Evolutionary conservation across 2,329 filamentous ascomycete species (phyloP), one percentile per base, ranked within the genome.

Genomic region (Trichophyton equinum): DNA sequence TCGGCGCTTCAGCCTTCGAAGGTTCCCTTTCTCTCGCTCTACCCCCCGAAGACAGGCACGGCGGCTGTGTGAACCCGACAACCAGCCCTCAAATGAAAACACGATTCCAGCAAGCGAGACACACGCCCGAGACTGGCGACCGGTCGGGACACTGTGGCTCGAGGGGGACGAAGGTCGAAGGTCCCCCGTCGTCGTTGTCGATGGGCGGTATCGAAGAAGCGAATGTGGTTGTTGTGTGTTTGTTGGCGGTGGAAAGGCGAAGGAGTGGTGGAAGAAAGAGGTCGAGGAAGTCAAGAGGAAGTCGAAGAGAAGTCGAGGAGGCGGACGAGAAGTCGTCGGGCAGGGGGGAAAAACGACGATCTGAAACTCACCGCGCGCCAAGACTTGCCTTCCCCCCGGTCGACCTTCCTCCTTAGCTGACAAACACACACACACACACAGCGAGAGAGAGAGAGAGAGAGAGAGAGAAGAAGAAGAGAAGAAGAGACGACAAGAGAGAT

Each of bases 1-100:
- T 44, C 20, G 51, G 51, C 51, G 51, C 51, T 55, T 55, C 51
- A 55, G 51, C 27, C 51, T 55, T 55, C 27, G 15, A 55, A 25
- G 22, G 22, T 20, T 27, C n/a, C 46, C 20, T 20, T 47, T 18
- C 13, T 27, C 33, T 38, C 33, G 33, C 33, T 38, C 33, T 38
- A 38, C 33, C 33, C 33, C 33, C 33, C 33, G 1, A 13, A 13
- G 33, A 22, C 22, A 22, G 33, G 7, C n/a, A 27, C 51, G 8
- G 30, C 27, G 25, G 51, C 51, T 55, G 51, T 36, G 51, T 27
- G 20, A 36, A 18, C 51, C 49, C 51, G 51, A 55, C 51, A 30
- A 55, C 30, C 51, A 55, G 30, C 27, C 46, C 46, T 11, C 8
- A 15, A 13, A 30, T 27, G 6, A 30, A 15, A 18, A 44, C 40